Base-by-base conservation (phyloP, 495 filamentous ascomycete species). In the Daldinia caldariorum region DNA sequence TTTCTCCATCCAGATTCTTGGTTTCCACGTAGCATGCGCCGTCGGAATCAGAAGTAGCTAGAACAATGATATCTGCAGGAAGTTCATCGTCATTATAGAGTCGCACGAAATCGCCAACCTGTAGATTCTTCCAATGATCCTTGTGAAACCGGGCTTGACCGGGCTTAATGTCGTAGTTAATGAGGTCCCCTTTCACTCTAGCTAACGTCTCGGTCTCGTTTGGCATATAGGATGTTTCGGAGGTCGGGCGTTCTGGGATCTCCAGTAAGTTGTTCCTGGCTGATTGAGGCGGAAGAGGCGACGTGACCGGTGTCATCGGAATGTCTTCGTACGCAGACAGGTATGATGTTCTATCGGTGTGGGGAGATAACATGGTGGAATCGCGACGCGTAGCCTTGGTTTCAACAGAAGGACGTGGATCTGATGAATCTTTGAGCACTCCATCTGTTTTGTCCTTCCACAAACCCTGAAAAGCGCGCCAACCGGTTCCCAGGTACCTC, bases 11-110 rank as follows among this genome's bases (percentile, higher is more conserved):
- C 78, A 99, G 80, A 74, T 96, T 97, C 83, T 97, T 99, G 2
- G 96, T 99, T 80, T 99, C 96, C 22, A 98, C 90, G 71, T 98
- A 98, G 78, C 96, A 99, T 37, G 94, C 91, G 39, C 96, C 96
- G 74, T 99, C 96, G 4, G 88, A 86, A 73, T 97, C 95, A 2
- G 95, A 97, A 9, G 96, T 97, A 12, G 95, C 93, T n/a, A 99
- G 82, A 58, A 99, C 92, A 55, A 98, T 90, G 49, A 98, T 84
- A 80, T 99, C 96, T 41, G 96, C 94, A 2, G 96, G 96, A 31
- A 99, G 90, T 66, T 94, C 92, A 75, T 99, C 96, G 58, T 97
- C 92, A 68, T 97, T 97, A 80, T 97, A 97, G 57, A 99, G 86
- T 60, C 96, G 92, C 51, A 99, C 91, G 78, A 97, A 98, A 79